Evolutionary conservation across 1,284 basidiomycete genomes (phyloP).

Genomic region (Fomes fomentarius): DNA sequence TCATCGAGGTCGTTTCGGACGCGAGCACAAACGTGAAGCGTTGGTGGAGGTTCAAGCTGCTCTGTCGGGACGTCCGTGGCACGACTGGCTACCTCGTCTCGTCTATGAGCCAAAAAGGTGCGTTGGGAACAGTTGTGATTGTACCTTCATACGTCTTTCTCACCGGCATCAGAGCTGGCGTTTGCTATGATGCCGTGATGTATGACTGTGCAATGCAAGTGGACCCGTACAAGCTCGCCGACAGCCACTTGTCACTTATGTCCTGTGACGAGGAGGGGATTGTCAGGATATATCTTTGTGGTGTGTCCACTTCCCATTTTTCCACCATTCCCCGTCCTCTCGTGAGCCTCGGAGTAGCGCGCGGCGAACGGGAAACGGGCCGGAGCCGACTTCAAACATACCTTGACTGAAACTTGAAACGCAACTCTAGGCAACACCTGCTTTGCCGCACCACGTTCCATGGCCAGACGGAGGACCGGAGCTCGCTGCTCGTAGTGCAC

Average conservation of each 20-base stretch:
- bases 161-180: conserved; percentile 8
- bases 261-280: conserved; percentile 84
- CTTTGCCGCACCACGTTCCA: conserved; percentile 86
- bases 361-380: too few species aligned
- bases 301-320: too few species aligned
- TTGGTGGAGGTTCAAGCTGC: conserved; percentile 80
- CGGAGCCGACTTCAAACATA: too few species aligned
- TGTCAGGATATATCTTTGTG: conserved; percentile 81
- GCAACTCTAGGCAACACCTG: conserved; percentile 77
- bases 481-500: conserved; percentile 74
- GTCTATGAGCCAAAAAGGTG: conserved; percentile 88
- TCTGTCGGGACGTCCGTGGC: conserved; percentile 90
- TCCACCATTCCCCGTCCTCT: too few species aligned
- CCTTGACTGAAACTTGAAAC: too few species aligned
- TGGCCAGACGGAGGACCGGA: conserved; percentile 71
- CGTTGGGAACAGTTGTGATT: not conserved
- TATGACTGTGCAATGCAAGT: too few species aligned
- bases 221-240: conserved; percentile 93
- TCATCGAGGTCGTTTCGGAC: conserved; percentile 80
- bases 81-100: conserved; percentile 93
- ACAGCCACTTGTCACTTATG: conserved; percentile 79
- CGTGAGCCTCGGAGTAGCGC: too few species aligned
- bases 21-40: conserved; percentile 55
- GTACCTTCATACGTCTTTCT: conserved; percentile 2
- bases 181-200: too few species aligned